A percentile compares a stretch with the other conserved stretches of the same genome.
Conservation (phyloP, 345 rosid genomes). For the Hibiscus trionum region DNA sequence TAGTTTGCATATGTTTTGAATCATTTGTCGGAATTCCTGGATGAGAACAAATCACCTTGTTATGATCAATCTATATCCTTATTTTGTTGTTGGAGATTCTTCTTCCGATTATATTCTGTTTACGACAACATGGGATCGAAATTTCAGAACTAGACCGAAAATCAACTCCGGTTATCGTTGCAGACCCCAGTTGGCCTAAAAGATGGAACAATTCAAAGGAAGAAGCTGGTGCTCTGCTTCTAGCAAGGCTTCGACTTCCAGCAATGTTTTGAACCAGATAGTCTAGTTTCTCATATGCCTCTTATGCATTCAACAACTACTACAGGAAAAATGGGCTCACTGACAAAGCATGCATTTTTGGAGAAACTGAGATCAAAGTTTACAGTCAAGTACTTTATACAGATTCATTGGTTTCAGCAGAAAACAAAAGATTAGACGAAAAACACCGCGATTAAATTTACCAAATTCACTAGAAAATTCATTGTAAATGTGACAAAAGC, state of each 20-base stretch:
- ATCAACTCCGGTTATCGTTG: too few species aligned
- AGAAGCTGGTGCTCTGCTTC: too few species aligned
- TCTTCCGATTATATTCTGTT: constrained; percentile 80
- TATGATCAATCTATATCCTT: constrained; percentile 80
- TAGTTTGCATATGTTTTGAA: constrained; percentile 65
- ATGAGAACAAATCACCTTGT: constrained; percentile 84
- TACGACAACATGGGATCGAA: constrained; percentile 20
- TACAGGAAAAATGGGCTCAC: constrained; percentile 78
- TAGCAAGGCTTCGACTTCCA: constrained; percentile 63
- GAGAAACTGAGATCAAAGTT: constrained; percentile 77
- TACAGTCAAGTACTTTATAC: constrained; percentile 31
- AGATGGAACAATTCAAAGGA: too few species aligned
- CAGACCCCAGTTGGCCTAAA: too few species aligned
- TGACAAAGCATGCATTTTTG: constrained; percentile 67
- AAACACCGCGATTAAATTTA: not conserved
- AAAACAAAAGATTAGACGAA: not conserved
- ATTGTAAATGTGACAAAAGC: not conserved
- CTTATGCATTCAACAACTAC: constrained; percentile 76
- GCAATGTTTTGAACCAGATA: constrained; percentile 89
- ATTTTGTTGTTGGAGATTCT: constrained; percentile 76
- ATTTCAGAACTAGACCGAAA: constrained; percentile 43
- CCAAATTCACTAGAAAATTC: not conserved
- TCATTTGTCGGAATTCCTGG: constrained; percentile 75
- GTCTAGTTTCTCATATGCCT: constrained; percentile 75
- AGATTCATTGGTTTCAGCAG: too few species aligned